Conservation (phyloP, 1,284 basidiomycete species). For the Golubevia pallescens region DNA sequence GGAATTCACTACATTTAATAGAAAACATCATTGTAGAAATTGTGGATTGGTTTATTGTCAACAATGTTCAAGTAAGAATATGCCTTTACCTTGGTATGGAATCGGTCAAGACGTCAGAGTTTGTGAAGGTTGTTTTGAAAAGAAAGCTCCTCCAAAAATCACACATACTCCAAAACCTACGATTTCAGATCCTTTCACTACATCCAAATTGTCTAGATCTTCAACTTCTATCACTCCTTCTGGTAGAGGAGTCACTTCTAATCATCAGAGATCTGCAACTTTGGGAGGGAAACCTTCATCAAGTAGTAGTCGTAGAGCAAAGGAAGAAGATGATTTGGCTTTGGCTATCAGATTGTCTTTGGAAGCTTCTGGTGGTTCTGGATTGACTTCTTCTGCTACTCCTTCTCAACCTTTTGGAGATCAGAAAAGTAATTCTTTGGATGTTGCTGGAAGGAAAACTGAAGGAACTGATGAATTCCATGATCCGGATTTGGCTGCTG, state of each 20-base stretch:
- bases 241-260: constrained; percentile 29
- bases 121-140: constrained; percentile 78
- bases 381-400: background rate
- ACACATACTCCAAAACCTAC: constrained; percentile 2
- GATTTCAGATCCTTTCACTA: constrained; percentile 17
- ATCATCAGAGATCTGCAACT: constrained; percentile 59
- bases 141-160: constrained; percentile 19
- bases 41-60: constrained; percentile 98
- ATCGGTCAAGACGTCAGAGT: constrained; percentile 92
- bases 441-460: no score
- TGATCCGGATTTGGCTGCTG: constrained; percentile 88
- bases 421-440: no score
- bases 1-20: constrained; percentile 90
- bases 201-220: constrained; percentile 11
- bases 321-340: constrained; percentile 85
- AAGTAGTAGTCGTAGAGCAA: constrained; percentile 65
- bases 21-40: constrained; percentile 98
- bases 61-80: constrained; percentile 82
- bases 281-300: constrained; percentile 25
- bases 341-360: constrained; percentile 91
- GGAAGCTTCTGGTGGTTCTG: constrained; percentile 47
- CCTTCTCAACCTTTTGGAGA: constrained; percentile 5
- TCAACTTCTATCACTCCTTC: constrained; percentile 23
- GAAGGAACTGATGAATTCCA: constrained; percentile 75
- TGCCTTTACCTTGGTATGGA: constrained; percentile 89